Conservation (phyloP, 169 alveolate genomes). For the Eimeria falciformis region DNA sequence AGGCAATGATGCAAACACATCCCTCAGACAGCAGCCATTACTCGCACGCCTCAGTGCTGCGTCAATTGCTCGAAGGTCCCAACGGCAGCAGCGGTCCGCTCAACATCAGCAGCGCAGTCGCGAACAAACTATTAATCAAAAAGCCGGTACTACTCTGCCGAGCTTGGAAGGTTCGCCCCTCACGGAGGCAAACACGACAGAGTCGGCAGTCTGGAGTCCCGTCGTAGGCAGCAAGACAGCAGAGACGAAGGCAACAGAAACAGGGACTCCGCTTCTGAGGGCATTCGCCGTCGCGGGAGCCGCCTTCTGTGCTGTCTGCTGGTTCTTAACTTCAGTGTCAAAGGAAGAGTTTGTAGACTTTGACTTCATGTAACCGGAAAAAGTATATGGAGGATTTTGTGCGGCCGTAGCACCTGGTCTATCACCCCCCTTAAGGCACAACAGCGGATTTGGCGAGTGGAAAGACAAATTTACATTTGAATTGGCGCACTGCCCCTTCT, state of each 20-base stretch:
- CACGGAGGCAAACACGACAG: conserved; percentile 2
- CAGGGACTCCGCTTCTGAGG: conserved; percentile 7
- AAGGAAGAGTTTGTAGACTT: conserved; percentile 68
- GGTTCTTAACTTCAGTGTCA: conserved; percentile 37
- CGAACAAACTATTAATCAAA: not conserved
- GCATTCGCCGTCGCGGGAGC: not conserved
- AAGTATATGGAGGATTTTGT: too few relatives aligned
- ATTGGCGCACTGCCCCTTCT: too few relatives aligned
- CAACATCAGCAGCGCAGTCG: conserved; percentile 1
- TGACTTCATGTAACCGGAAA: conserved; percentile 62
- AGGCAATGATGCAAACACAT: not conserved
- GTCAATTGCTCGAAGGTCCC: too few relatives aligned
- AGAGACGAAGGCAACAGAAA: not conserved
- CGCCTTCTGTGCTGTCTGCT: not conserved
- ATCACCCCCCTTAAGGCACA: too few relatives aligned
- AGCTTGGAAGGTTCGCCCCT: conserved; percentile 7
- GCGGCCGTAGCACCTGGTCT: too few relatives aligned
- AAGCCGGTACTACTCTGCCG: not conserved
- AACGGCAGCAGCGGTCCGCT: not conserved
- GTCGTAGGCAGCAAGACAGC: not conserved
- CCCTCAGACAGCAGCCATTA: not conserved
- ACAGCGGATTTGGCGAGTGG: too few relatives aligned
- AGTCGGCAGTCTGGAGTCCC: not conserved
- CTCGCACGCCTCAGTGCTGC: not conserved
- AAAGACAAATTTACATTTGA: too few relatives aligned